A percentile compares a stretch with the other conserved stretches of the same genome.
These are phyloP conservation scores for Fragilariopsis cylindrus DNA, from an alignment of 108 stramenopile genomes.

Conservation along the genomic window DNA sequence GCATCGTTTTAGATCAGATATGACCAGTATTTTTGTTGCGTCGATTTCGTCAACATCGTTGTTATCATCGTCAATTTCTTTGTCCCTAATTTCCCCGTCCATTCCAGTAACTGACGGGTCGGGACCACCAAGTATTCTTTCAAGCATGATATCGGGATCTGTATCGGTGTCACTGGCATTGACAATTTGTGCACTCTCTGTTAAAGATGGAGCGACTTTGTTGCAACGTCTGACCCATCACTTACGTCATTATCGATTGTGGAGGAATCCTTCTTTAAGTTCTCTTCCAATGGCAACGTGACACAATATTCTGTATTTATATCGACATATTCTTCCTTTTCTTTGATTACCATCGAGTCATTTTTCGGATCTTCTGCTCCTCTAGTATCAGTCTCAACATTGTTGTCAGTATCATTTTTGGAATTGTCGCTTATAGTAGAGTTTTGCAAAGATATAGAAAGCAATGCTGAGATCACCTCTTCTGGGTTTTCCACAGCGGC, in stretches of 20 bases:
- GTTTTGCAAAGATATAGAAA: not conserved
- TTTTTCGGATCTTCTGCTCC: not conserved
- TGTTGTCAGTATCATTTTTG: not conserved
- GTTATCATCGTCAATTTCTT: not conserved
- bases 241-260: not conserved
- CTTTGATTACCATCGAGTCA: not conserved
- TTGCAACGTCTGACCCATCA: not conserved
- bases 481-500: not conserved
- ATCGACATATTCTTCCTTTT: not conserved
- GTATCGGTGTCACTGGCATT: not conserved
- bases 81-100: not conserved
- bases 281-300: not conserved
- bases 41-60: constrained; percentile 5
- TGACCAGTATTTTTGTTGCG: not conserved
- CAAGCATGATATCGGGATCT: not conserved
- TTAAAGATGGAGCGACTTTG: not conserved
- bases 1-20: not conserved
- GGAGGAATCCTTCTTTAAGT: not conserved
- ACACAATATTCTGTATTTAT: not conserved
- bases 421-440: not conserved
- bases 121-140: no score
- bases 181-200: not conserved
- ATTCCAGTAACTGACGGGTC: no score
- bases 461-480: not conserved
- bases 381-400: not conserved